Conservation (phyloP, 345 rosid species). For the Eutrema japonicum region DNA sequence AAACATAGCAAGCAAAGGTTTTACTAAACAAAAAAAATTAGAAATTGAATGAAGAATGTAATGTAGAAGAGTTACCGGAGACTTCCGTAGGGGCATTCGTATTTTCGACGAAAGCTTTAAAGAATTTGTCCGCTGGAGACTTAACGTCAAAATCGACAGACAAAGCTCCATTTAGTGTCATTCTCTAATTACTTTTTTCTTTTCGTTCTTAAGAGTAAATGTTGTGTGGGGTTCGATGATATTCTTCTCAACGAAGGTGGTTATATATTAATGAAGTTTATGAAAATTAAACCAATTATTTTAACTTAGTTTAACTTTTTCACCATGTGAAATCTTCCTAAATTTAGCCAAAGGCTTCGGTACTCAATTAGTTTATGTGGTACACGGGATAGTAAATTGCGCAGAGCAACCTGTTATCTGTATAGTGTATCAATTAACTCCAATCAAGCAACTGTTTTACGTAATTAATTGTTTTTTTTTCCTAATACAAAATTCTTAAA, state of each 20-base stretch:
- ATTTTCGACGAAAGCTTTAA: not conserved
- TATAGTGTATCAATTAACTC: too few species aligned
- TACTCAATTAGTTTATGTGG: too few species aligned
- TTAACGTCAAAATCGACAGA: not conserved
- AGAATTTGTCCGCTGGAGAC: not conserved
- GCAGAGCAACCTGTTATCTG: too few species aligned
- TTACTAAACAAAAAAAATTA: not conserved
- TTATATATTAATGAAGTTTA: not conserved
- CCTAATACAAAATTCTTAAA: fast-evolving
- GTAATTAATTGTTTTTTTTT: too few species aligned
- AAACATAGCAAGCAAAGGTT: not conserved
- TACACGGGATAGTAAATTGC: too few species aligned
- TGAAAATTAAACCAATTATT: too few species aligned
- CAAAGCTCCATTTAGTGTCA: not conserved
- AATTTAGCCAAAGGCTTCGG: too few species aligned
- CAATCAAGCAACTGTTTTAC: too few species aligned
- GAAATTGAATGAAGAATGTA: not conserved
- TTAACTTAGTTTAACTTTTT: too few species aligned
- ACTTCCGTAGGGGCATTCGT: too few species aligned
- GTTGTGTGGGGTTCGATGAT: not conserved
- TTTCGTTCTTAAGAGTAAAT: not conserved
- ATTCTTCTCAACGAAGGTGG: not conserved
- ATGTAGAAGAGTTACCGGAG: not conserved
- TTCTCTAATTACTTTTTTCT: too few species aligned
- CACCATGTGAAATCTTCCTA: not conserved